Evolutionary conservation across 169 alveolate genomes (phyloP), one percentile per base, ranked within the genome.

Genomic region (Plasmodium gonderi): DNA sequence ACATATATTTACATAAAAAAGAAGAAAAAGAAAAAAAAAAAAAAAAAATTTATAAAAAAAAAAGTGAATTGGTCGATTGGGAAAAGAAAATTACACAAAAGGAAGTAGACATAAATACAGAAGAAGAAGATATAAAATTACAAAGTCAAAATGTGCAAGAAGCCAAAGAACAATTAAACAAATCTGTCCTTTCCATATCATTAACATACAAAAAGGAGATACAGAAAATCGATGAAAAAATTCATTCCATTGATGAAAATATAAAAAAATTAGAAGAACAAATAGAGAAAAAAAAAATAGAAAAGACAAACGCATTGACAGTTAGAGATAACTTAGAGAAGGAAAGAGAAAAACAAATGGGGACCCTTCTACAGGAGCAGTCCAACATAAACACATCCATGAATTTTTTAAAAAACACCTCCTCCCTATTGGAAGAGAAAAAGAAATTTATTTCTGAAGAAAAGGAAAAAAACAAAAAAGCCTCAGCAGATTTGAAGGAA

Each of bases 251-350:
- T 9, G 80, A 81, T 81, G 47, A 20, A 40, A 29, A 81, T 36
- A 81, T 81, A 40, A 81, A 81, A 67, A 78, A 81, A 26, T 49
- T 81, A 17, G 91, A 81, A 67, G 36, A 81, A 67, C 14, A 67
- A 26, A 65, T 81, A 51, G 69, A 45, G 40, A 31, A 31, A 23
- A 81, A 38, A 65, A 81, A 81, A 81, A 44, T 31, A 20, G 75
- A 81, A 67, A 81, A 65, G 68, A 36, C 14, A 44, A 29, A 81
- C 31, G 80, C 80, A 31, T 29, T 67, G 26, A 67, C 33, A 36
- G n/a, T 7, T 2, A 81, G 29, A 51, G n/a, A 26, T 23, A 17
- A 81, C 7, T 26, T 81, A 42, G 81, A 81, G 75, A 44, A 42
- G 17, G 91, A 81, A 47, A 67, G 54, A 68, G 54, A 67, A n/a